Percentiles rank a stretch among this genome's conserved stretches.
phyloP scores from a whole-genome alignment of 805 yeast genomes.

The Martiniozyma abietophila region DNA sequence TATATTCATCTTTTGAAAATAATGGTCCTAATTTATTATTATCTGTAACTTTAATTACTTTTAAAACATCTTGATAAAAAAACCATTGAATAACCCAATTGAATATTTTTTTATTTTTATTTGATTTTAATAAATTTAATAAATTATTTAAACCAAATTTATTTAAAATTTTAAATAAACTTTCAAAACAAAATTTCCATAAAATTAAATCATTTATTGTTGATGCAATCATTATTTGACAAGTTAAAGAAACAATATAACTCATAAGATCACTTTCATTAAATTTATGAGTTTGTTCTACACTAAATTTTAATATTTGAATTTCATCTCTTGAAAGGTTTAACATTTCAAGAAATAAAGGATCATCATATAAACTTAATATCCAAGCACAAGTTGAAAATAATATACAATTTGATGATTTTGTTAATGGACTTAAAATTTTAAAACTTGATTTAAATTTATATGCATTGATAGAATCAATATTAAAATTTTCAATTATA shows the following conservation, averaged over 20 bases:
- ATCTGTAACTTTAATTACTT: conserved; percentile 16
- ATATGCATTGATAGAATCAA: conserved; percentile 6
- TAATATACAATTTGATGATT: conserved; percentile 7
- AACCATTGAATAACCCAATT: conserved; percentile 17
- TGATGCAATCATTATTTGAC: conserved; percentile 15
- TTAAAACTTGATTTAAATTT: conserved; percentile 10
- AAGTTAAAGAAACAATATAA: conserved; percentile 13
- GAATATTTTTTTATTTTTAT: conserved; percentile 7
- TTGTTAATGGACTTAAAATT: conserved; percentile 11
- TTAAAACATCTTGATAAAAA: conserved; percentile 19
- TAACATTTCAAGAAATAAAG: conserved; percentile 6
- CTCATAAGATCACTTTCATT: conserved; percentile 10
- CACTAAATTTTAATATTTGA: conserved; percentile 1
- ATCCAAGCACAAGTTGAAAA: conserved; percentile 14
- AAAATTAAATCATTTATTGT: conserved; percentile 14
- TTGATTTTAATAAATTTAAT: conserved; percentile 5
- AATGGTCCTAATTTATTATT: conserved; percentile 15
- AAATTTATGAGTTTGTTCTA: not conserved
- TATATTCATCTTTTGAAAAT: conserved; percentile 17
- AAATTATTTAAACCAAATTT: conserved; percentile 13
- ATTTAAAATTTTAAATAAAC: conserved; percentile 9
- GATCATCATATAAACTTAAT: conserved; percentile 7
- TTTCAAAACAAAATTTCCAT: conserved; percentile 17
- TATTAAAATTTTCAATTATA: conserved; percentile 7
- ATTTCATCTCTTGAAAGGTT: conserved; percentile 6